Base-by-base conservation (phyloP, 2,329 filamentous ascomycete species). In the Nigrospora oryzae region DNA sequence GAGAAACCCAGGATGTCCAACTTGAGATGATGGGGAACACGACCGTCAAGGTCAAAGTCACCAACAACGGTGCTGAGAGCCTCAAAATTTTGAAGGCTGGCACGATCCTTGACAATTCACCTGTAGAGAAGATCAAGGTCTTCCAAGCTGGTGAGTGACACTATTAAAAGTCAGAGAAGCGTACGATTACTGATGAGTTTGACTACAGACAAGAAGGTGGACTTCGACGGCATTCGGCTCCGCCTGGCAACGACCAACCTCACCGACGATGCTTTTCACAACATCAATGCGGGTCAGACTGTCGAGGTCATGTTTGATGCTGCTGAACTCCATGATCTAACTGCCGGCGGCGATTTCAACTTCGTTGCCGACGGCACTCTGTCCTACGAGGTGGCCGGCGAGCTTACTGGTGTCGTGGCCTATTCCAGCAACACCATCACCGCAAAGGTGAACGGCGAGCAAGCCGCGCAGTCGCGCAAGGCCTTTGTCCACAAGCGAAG, bases 381-480 rank as follows among this genome's bases (percentile, higher is more conserved):
- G 37, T 73, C 77, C 10, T 74, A 73, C 45, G 75, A 80, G 30
- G 66, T 69, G 17, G 64, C 65, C 37, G 66, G 71, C 39, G 63
- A 71, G 36, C 69, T 86, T 33, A 60, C 71, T 11, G 79, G 75
- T 40, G 71, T 70, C 38, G 59, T 84, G 3, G 59, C 71, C 11
- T 85, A 75, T 63, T 63, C 68, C 43, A 80, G 76, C 56, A 84
- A 85, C 63, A 67, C 69, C 14, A 61, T 85, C 40, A 69, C 68
- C 42, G 67, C 82, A 48, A 62, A 69, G 6, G 67, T 86, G 36
- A 73, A 85, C 50, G 79, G 75, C 15, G 63, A 63, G 11, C 58
- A 71, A 40, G 81, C 82, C 11, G 68, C 69, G 38, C 65, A 69
- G 33, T 67, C 72, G 40, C 66, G 70, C 50, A 66, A 69, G 13